A percentile compares a stretch with the other conserved stretches of the same genome.
phyloP scores from a whole-genome alignment of 2,329 filamentous ascomycete species.

The Remersonia thermophila region DNA sequence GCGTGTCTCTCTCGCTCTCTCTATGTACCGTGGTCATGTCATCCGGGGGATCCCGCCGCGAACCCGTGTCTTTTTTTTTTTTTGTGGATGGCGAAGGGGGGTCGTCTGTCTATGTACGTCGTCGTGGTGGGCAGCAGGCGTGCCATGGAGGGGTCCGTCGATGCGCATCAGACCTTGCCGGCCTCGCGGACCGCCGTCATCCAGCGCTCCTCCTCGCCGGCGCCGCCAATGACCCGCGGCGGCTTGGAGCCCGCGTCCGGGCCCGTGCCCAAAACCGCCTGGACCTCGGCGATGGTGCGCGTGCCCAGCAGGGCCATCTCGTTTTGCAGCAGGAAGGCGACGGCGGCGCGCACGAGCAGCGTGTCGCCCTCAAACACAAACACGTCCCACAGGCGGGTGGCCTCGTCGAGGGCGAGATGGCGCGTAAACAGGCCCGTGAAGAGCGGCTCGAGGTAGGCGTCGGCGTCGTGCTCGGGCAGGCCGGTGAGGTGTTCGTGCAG shows the following conservation, averaged over 20 bases:
- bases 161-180: slow-evolving; percentile 27
- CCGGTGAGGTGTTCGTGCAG: slow-evolving; percentile 53
- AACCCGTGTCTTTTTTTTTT: no score
- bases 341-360: slow-evolving; percentile 56
- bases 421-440: slow-evolving; percentile 54
- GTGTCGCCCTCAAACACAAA: slow-evolving; percentile 73
- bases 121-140: not conserved
- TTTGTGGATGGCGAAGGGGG: not conserved
- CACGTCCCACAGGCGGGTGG: slow-evolving; percentile 65
- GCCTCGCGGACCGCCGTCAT: slow-evolving; percentile 29
- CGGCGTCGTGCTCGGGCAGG: slow-evolving; percentile 32
- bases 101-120: not conserved
- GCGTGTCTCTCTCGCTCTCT: no score
- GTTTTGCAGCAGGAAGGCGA: slow-evolving; percentile 48
- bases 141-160: not conserved
- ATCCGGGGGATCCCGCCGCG: no score
- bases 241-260: slow-evolving; percentile 9
- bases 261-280: slow-evolving; percentile 24
- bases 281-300: slow-evolving; percentile 32
- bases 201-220: slow-evolving; percentile 38
- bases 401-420: slow-evolving; percentile 54
- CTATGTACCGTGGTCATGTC: no score
- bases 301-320: slow-evolving; percentile 40
- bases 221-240: slow-evolving; percentile 26
- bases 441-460: slow-evolving; percentile 45